These are phyloP conservation scores for Aureobasidium zeae DNA, from an alignment of 2,329 filamentous ascomycete genomes.

Conservation along the genomic window DNA sequence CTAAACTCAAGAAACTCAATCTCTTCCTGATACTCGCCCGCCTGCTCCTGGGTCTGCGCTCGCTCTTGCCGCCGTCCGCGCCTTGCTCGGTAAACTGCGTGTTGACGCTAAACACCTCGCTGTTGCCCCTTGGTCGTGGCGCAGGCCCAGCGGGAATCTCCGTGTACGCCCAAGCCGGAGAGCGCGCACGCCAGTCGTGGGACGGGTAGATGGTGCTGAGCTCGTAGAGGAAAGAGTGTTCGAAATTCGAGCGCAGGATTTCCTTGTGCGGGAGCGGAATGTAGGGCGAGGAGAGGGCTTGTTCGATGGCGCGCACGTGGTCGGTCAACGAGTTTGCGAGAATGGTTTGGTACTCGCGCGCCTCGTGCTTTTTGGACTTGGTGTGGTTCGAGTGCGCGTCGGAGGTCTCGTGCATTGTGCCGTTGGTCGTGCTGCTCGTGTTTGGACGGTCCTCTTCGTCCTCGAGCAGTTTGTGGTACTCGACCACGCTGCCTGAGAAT, in stretches of 20 bases:
- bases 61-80: too few species aligned
- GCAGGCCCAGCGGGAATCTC: not conserved
- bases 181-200: constrained; percentile 21
- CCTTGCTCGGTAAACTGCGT: not conserved
- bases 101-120: constrained; percentile 2
- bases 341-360: constrained; percentile 57
- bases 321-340: constrained; percentile 80
- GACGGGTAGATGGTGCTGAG: constrained; percentile 33
- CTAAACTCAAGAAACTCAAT: constrained; percentile 15
- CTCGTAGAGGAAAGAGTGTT: constrained; percentile 37
- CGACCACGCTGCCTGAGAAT: constrained; percentile 67
- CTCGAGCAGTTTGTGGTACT: constrained; percentile 64
- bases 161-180: constrained; percentile 21
- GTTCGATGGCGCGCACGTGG: constrained; percentile 78
- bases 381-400: constrained; percentile 23
- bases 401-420: constrained; percentile 20
- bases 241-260: constrained; percentile 31
- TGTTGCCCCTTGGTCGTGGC: not conserved
- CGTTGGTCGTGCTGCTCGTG: constrained; percentile 3
- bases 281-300: constrained; percentile 62
- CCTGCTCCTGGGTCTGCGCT: not conserved
- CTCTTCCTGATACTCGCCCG: constrained; percentile 13
- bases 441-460: constrained; percentile 21
- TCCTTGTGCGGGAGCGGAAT: constrained; percentile 45
- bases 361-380: constrained; percentile 37